Base-by-base conservation (phyloP, 345 rosid species). In the Eucalyptus globulus region DNA sequence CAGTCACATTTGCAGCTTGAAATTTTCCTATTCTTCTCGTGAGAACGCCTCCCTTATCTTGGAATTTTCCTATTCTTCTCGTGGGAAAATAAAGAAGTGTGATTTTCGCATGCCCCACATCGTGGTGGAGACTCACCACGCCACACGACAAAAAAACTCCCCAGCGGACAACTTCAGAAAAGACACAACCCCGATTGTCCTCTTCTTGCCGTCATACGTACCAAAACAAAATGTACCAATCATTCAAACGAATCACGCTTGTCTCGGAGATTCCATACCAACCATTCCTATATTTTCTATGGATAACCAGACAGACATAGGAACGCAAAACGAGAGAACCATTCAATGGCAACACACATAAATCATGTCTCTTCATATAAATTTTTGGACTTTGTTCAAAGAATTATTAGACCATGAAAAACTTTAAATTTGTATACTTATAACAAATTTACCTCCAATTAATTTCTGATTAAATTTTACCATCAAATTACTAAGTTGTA, bases 391-490 rank as follows among this genome's bases (percentile, higher is more conserved):
- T 34, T 5, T 17, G 26, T 16, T 9, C 12, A 62, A 60, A 29
- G 31, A 62, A 62, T n/a, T 17, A 2, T 53, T 53, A 53, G 26
- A 53, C 0, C 58, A 21, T 21, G 26, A 53, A 53, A 53, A 8
- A 19, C 5, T 21, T 53, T 53, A 53, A 53, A 21, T 53, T 53
- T 53, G 2, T 53, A 53, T 1, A 19, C 5, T 53, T 21, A 53
- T 8, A 21, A 53, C 0, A 0, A 53, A 53, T 53, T 53, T 53
- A 2, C 0, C 0, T 0, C 0, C 1, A 53, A 19, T 19, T 53
- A 19, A 0, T 53, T 53, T 2, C 0, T 53, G 0, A 19, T 53
- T 19, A 19, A 53, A 53, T 53, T 53, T 53, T 19, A 19, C 2
- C 1, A 8, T 53, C 26, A 53, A 53, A 53, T 19, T 53, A 53